phyloP scores from a whole-genome alignment of 208 protist genomes.

The Trypanosoma brucei region DNA sequence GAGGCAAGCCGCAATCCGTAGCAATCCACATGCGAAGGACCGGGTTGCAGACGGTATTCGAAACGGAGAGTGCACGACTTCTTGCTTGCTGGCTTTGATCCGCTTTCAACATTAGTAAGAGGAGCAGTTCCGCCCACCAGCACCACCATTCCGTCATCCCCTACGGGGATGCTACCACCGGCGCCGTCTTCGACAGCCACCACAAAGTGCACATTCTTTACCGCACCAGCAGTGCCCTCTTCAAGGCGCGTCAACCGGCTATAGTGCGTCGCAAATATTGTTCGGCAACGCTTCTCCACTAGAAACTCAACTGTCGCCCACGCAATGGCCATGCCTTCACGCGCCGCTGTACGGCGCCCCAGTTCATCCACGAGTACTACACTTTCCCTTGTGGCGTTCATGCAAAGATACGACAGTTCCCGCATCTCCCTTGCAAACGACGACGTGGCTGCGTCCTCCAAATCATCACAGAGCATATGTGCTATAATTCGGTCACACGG shows the following conservation, averaged over 20 bases:
- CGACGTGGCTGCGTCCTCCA: constrained; percentile 50
- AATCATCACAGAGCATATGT: constrained; percentile 80
- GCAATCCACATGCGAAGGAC: constrained; percentile 40
- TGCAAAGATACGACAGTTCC: constrained; percentile 70
- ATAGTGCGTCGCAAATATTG: constrained; percentile 43
- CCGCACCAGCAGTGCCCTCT: constrained; percentile 3
- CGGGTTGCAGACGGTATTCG: constrained; percentile 37
- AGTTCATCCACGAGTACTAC: constrained; percentile 98
- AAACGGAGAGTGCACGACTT: constrained; percentile 16
- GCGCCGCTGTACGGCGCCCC: constrained; percentile 92
- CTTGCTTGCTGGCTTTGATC: background rate
- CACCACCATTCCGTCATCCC: background rate
- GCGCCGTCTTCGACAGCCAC: constrained; percentile 1
- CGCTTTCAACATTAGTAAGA: background rate
- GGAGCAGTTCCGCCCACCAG: too few species aligned
- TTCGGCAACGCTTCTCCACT: constrained; percentile 17
- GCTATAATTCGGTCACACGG: constrained; percentile 68
- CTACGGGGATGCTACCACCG: too few species aligned
- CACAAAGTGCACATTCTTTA: constrained; percentile 54
- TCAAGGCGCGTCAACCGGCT: constrained; percentile 24
- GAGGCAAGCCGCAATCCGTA: constrained; percentile 63
- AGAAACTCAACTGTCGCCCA: constrained; percentile 89
- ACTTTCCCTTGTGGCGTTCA: constrained; percentile 81
- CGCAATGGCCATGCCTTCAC: constrained; percentile 94
- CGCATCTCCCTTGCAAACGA: constrained; percentile 68